phyloP scores from a whole-genome alignment of 257 asterid genomes.

The Solanum arcanum region DNA sequence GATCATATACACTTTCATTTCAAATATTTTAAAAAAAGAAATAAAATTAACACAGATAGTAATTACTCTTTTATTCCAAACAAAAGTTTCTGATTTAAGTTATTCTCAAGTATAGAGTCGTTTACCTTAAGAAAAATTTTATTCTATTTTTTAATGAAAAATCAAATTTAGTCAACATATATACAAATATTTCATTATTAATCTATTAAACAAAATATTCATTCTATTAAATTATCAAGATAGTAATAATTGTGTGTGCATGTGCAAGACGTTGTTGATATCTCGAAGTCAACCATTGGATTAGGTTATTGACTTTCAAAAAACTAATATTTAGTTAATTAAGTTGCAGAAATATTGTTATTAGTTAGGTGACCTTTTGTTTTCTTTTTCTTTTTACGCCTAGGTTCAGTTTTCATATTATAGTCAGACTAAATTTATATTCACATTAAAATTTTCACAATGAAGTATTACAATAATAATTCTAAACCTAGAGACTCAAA shows the following conservation, averaged over 20 bases:
- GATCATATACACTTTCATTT: too few species aligned
- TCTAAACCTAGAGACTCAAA: too few species aligned
- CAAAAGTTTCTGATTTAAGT: too few species aligned
- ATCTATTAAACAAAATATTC: not conserved
- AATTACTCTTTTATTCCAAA: too few species aligned
- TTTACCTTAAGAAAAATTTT: too few species aligned
- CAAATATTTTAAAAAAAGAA: too few species aligned
- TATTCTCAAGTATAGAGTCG: too few species aligned
- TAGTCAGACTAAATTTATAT: too few species aligned
- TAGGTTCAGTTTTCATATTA: rapidly evolving
- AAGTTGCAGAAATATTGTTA: not conserved
- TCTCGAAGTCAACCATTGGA: not conserved
- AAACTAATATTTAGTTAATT: not conserved
- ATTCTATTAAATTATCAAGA: not conserved
- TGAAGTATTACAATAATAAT: too few species aligned
- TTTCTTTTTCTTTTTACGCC: not conserved
- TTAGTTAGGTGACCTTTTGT: not conserved
- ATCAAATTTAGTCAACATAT: not conserved
- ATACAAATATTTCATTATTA: not conserved
- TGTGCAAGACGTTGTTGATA: not conserved
- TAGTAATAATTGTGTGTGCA: not conserved
- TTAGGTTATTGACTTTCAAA: not conserved
- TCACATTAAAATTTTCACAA: too few species aligned
- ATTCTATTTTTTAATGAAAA: rapidly evolving
- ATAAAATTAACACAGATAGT: too few species aligned